Evolutionary conservation across 2,329 filamentous ascomycete genomes (phyloP).

Genomic region (Exophiala phaeomuriformis): DNA sequence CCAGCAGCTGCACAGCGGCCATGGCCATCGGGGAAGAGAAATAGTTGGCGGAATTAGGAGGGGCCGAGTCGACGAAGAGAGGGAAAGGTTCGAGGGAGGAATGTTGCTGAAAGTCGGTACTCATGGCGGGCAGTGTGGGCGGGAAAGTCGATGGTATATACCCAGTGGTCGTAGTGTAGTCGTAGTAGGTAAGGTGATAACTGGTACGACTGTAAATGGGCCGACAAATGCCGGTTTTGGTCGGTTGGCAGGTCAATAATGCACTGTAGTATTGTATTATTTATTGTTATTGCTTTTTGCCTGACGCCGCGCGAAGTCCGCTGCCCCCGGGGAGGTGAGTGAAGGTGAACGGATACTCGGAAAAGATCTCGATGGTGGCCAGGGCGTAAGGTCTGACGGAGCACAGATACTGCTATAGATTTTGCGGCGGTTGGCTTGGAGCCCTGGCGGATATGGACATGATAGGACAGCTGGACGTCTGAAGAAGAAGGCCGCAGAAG

Average conservation of each 20-base stretch:
- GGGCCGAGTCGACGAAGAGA: constrained; percentile 25
- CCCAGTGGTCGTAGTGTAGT: too few relatives aligned
- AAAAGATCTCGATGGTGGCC: background rate
- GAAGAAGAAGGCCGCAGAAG: too few relatives aligned
- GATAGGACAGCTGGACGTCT: too few relatives aligned
- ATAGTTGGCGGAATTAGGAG: constrained; percentile 23
- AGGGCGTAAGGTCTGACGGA: background rate
- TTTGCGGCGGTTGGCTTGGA: too few relatives aligned
- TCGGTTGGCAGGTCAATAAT: too few relatives aligned
- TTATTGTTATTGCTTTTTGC: too few relatives aligned
- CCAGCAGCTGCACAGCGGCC: constrained; percentile 22
- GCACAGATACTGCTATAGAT: background rate
- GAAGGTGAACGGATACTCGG: background rate
- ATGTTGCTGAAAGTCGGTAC: constrained; percentile 1
- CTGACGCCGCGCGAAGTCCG: too few relatives aligned
- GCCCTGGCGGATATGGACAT: too few relatives aligned
- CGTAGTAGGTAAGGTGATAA: too few relatives aligned
- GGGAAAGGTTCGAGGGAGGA: constrained; percentile 26
- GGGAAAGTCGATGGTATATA: background rate
- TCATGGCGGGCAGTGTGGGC: constrained; percentile 3
- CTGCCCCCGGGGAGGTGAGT: background rate
- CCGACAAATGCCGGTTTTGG: too few relatives aligned
- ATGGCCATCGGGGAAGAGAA: constrained; percentile 27
- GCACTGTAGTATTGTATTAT: too few relatives aligned
- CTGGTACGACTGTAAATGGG: too few relatives aligned